Base-by-base conservation (phyloP, 352 stramenopile genomes). In the Phytopythium vexans region DNA sequence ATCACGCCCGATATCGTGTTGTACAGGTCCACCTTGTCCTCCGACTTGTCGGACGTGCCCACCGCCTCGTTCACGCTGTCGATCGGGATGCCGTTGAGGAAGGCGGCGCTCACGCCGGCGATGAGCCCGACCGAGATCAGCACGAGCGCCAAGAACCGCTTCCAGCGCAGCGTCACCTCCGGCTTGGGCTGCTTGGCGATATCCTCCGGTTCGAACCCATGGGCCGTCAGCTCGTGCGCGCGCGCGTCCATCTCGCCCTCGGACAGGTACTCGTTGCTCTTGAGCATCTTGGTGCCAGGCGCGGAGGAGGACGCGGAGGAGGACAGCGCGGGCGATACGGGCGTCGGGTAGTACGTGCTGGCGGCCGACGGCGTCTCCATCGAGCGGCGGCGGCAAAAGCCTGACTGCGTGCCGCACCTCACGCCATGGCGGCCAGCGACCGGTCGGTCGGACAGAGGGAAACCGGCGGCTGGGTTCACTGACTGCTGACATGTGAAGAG, bases 1-100 rank as follows among this genome's bases (percentile, higher is more conserved):
- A 71, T 35, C 41, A 73, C 70, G 6, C 72, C 69, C 16, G 69
- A 79, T 32, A 58, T 56, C 49, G 71, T 69, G 61, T 82, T 82
- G 63, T 65, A 79, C 15, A 36, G 60, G 50, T 77, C 64, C 4
- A 75, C 69, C 36, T 60, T 54, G 21, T 61, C 45, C 36, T 82
- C 63, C 11, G 56, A 43, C 16, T 66, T 64, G 1, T 53, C 53
- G 56, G 68, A 76, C 16, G 62, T 62, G 3, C 68, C 66, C 12
- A 77, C 62, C 1, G 69, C 53, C 42, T 82, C 69, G 56, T 67
- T 68, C 12, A 82, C 52, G 21, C 48, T 72, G 27, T 75, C 59
- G 37, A 74, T 48, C 0, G 41, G 47, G 47, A 82, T 58, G 11
- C 72, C 72, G 41, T 49, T 48, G 35, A 66, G 66, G 5, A 63